Evolutionary conservation across 1,284 basidiomycete species (phyloP), one percentile per base, ranked within the genome.

Genomic region (Volvariella volvacea): DNA sequence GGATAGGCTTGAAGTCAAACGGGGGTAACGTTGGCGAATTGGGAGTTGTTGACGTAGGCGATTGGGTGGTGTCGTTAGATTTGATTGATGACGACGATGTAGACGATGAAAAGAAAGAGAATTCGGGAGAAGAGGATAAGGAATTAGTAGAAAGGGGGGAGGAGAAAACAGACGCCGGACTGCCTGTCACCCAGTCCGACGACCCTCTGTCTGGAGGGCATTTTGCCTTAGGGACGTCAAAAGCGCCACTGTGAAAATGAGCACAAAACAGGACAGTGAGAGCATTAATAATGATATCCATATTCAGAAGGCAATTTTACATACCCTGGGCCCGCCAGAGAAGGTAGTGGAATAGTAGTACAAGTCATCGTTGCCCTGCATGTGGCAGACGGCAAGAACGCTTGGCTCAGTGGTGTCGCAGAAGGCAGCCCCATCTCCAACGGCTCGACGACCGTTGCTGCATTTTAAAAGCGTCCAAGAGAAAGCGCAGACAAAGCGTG

Each of bases 171-270:
- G 75, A 70, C 88, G 85, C 76, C 79, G 76, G 76, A 72, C 78
- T 75, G 85, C 77, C 87, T 90, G 83, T 90, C 87, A 90, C 87
- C 80, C 86, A 83, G 76, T 76, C 80, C 75, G 78, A 81, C 86
- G 87, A 90, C 87, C 87, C 88, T 83, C 88, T 61, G 61, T 87
- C 83, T 59, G 86, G 87, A 86, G 87, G 87, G 88, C 88, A 90
- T 90, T 90, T 90, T 55, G 67, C 68, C 59, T 73, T 80, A 59
- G 87, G 84, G 73, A 70, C 72, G 87, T 90, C 88, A 90, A 90
- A 90, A 88, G 70, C 87, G 82, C 87, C 87, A 90, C 87, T 89
- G 49, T 1, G 42, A 30, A 32, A 19, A 40, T 34, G 33, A 34
- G 22, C 47, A 14, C 45, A 37, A 44, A 34, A 39, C 39, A 47